Base-by-base conservation (phyloP, 352 stramenopile genomes). In the Phytophthora palmivora region DNA sequence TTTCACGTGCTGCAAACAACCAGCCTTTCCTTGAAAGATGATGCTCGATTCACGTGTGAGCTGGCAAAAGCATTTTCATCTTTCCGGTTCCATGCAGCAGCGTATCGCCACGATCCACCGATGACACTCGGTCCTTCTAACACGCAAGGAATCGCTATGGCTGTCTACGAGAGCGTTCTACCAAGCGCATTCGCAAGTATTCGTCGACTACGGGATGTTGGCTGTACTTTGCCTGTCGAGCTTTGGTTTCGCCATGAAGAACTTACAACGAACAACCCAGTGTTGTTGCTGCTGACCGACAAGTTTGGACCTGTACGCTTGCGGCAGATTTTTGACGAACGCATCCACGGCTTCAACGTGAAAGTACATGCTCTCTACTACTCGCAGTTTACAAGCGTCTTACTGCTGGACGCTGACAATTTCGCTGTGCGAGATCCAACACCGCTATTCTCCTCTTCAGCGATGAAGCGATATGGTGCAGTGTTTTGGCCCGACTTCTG, bases 1-100 rank as follows among this genome's bases (percentile, higher is more conserved):
- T 87, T 88, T 44, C 78, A 50, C n/a, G 67, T 86, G 6, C 90
- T 92, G 85, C 81, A 74, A 15, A 90, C 81, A 12, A 89, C 76
- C 4, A 68, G 67, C 43, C 50, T 84, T 3, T 89, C 80, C 45
- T 65, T 94, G 8, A 89, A 88, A 57, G 73, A 88, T 14, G 80
- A 90, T 28, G 67, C 75, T 51, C 78, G 75, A 10, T 94, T 90
- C 67, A 91, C 80, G 18, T 92, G 85, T 43, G 70, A 80, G n/a
- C 69, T 86, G 16, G 82, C 85, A 2, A 64, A 70, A 36, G 49
- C 56, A 2, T 94, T 94, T 46, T 79, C 81, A 4, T 75, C 82
- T 3, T 88, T 89, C 51, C 52, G 59, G 19, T 76, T 87, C 24
- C 66, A 69, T 37, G 70, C 80, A 19, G 51, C 30, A 16, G 37